phyloP scores from a whole-genome alignment of 129 eudicot genomes.

The Tanacetum coccineum region DNA sequence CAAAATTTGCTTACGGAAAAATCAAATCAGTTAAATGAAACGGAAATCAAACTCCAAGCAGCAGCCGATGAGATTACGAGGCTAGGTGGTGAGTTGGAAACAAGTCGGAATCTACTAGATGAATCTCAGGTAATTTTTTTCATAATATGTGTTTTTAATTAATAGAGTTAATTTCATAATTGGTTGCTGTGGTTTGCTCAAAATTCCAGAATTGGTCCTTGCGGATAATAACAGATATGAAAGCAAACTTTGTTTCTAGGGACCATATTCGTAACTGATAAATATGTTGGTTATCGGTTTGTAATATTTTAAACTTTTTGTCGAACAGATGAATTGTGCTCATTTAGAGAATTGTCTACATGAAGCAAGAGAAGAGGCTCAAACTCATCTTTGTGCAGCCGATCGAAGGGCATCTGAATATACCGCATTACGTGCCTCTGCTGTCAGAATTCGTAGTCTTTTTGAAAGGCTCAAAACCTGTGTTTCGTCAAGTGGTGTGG shows the following conservation, averaged over 20 bases:
- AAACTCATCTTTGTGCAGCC: constrained; percentile 87
- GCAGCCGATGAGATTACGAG: constrained; percentile 60
- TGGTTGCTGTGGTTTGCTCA: no score
- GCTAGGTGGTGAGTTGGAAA: constrained; percentile 72
- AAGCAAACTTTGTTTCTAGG: no score
- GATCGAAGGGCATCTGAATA: constrained; percentile 82
- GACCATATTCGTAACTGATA: not conserved
- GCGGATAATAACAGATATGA: no score
- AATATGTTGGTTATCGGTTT: not conserved
- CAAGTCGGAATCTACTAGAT: constrained; percentile 65
- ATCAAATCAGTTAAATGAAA: constrained; percentile 45
- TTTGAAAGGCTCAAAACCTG: constrained; percentile 72
- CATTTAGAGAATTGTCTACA: constrained; percentile 86
- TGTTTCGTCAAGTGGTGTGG: constrained; percentile 62
- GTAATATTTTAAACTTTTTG: constrained; percentile 5
- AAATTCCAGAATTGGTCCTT: no score
- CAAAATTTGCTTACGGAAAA: constrained; percentile 60
- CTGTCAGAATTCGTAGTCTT: constrained; percentile 70
- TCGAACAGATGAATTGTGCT: constrained; percentile 89
- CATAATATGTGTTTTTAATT: no score
- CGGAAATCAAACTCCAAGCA: constrained; percentile 46
- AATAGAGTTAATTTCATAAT: no score
- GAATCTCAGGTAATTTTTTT: constrained; percentile 79
- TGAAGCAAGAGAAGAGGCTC: constrained; percentile 96
- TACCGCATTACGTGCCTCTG: constrained; percentile 67